Base-by-base conservation (phyloP, 1,139 yeast genomes). In the Kurtzmaniella quercitrusa region DNA sequence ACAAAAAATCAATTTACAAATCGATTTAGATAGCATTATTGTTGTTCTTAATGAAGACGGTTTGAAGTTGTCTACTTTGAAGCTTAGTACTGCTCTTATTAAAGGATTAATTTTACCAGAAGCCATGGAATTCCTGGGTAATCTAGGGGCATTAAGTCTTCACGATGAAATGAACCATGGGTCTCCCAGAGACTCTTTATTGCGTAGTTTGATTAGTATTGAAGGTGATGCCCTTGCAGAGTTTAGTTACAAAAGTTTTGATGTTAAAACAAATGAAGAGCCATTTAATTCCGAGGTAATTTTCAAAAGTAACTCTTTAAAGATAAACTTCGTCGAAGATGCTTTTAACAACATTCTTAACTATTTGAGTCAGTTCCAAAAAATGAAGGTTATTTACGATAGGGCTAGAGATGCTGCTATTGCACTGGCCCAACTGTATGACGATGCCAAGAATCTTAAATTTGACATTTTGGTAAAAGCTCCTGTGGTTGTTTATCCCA, bases 381-480 rank as follows among this genome's bases (percentile, higher is more conserved):
- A 78, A 53, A 89, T 93, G 96, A 93, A 93, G 61, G 81, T 81
- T 1, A 73, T 91, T 14, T 93, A 85, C 60, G 98, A 93, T 55
- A 70, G 79, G 15, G 95, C 98, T 0, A 76, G 98, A 48, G 89
- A 85, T 54, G 88, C 91, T 11, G 97, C 98, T 0, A 66, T 73
- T 8, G 67, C 68, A 45, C 84, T 81, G 57, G 90, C 91, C 2
- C 75, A 67, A 45, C 86, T 77, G 54, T 78, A 84, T 42, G 83
- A 84, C 45, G 74, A 72, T 50, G 81, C 86, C 0, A 76, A 68
- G 41, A 77, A 75, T 50, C 81, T 89, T 62, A 82, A 82, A 50
- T 78, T 93, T 57, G 86, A 90, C 55, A 65, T 94, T 27, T 63
- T 80, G 17, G 70, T 93, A 12, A 76, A 79, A 43, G 90, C 98